These are phyloP conservation scores for Malassezia arunalokei DNA, from an alignment of 1,284 basidiomycete genomes.

Conservation along the genomic window DNA sequence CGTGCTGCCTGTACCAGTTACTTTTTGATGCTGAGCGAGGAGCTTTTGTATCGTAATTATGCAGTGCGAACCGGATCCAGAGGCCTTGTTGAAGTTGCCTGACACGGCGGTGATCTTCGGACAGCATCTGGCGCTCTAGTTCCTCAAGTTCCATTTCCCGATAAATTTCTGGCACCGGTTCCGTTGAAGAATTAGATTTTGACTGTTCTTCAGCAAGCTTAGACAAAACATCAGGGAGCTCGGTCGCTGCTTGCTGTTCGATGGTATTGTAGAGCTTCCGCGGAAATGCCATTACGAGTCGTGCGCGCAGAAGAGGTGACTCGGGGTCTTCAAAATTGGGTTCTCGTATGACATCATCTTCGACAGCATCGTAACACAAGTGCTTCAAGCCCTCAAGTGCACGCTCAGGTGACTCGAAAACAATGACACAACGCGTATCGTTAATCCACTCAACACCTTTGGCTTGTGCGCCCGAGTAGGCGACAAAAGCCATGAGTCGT, in stretches of 20 bases:
- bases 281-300: conserved; percentile 24
- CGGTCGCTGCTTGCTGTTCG: conserved; percentile 23
- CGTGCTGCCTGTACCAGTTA: conserved; percentile 42
- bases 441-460: conserved; percentile 44
- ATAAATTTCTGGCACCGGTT: conserved; percentile 40
- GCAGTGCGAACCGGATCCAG: conserved; percentile 31
- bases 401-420: conserved; percentile 21
- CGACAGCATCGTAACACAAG: neutral
- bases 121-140: conserved; percentile 2
- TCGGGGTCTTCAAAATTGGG: conserved; percentile 1
- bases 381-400: conserved; percentile 4
- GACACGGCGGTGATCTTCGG: conserved; percentile 16
- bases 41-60: conserved; percentile 31
- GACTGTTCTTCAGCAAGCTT: conserved; percentile 8
- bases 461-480: conserved; percentile 35
- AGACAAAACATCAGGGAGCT: conserved; percentile 3
- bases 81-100: conserved; percentile 21
- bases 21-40: conserved; percentile 21
- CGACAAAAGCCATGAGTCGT: conserved; percentile 39
- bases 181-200: conserved; percentile 6
- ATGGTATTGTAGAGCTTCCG: conserved; percentile 31
- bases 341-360: neutral
- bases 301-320: conserved; percentile 21
- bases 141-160: conserved; percentile 39
- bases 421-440: conserved; percentile 35